Conservation (phyloP, 75 land plant species). For the Picea glauca region DNA sequence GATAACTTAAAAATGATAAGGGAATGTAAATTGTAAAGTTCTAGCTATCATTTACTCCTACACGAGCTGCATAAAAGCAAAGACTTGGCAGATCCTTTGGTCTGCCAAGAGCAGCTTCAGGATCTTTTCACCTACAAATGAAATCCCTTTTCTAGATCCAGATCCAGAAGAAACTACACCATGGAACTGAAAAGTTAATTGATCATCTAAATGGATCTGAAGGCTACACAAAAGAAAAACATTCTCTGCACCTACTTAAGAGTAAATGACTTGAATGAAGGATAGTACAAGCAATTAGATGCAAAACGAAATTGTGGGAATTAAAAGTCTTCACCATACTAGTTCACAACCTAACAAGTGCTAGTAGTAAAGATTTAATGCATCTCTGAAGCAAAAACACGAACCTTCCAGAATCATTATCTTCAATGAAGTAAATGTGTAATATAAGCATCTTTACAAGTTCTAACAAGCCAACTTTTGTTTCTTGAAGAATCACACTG, state of each 20-base stretch:
- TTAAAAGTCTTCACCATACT: neutral
- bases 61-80: neutral
- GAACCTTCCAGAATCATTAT: too few species aligned
- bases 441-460: neutral
- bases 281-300: neutral
- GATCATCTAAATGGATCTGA: neutral
- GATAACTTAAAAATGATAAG: neutral
- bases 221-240: neutral
- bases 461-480: neutral
- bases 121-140: neutral
- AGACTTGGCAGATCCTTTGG: neutral
- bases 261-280: neutral
- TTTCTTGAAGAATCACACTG: neutral
- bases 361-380: neutral
- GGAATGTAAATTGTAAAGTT: neutral
- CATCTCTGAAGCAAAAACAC: too few species aligned
- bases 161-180: neutral
- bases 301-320: neutral
- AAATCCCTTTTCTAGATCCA: neutral
- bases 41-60: neutral
- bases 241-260: neutral
- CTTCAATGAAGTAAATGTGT: neutral
- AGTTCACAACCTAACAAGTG: neutral
- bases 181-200: neutral
- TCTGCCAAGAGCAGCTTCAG: neutral